Evolutionary conservation across 2,329 filamentous ascomycete genomes (phyloP).

Genomic region (Trichophyton mentagrophytes): DNA sequence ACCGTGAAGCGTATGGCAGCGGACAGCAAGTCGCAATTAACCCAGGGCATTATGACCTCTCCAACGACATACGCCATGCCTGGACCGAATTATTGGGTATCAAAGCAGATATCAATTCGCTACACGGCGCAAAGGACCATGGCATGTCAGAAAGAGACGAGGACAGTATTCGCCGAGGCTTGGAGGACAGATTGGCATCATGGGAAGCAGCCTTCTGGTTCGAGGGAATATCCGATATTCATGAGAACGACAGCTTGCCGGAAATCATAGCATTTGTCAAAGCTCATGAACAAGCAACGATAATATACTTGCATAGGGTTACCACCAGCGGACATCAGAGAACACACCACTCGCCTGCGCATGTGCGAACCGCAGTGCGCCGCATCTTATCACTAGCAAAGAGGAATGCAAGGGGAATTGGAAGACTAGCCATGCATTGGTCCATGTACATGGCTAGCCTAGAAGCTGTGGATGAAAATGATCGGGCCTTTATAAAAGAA

Average conservation of each 20-base stretch:
- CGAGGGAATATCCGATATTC: slow-evolving; percentile 28
- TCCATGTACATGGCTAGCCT: slow-evolving; percentile 25
- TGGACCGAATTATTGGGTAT: not conserved
- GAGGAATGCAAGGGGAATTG: slow-evolving; percentile 23
- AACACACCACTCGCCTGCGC: slow-evolving; percentile 13
- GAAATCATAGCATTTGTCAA: slow-evolving; percentile 27
- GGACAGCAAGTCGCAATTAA: not conserved
- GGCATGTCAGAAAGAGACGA: not conserved
- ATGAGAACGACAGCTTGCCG: slow-evolving; percentile 22
- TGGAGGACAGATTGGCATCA: not conserved
- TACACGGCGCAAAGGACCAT: not conserved
- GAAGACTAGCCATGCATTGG: slow-evolving; percentile 24
- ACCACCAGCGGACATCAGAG: slow-evolving; percentile 21
- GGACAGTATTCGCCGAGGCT: not conserved
- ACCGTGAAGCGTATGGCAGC: slow-evolving; percentile 23
- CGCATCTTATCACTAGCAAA: slow-evolving; percentile 22
- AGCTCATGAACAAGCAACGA: slow-evolving; percentile 27
- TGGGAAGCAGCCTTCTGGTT: not conserved
- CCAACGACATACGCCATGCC: not conserved
- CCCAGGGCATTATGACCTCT: not conserved
- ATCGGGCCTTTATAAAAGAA: slow-evolving; percentile 22
- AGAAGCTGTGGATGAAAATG: slow-evolving; percentile 19
- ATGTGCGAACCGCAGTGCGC: slow-evolving; percentile 16
- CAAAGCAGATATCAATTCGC: not conserved
- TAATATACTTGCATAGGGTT: slow-evolving; percentile 24